Conservation (phyloP, 108 stramenopile genomes). For the Nitzschia palea region DNA sequence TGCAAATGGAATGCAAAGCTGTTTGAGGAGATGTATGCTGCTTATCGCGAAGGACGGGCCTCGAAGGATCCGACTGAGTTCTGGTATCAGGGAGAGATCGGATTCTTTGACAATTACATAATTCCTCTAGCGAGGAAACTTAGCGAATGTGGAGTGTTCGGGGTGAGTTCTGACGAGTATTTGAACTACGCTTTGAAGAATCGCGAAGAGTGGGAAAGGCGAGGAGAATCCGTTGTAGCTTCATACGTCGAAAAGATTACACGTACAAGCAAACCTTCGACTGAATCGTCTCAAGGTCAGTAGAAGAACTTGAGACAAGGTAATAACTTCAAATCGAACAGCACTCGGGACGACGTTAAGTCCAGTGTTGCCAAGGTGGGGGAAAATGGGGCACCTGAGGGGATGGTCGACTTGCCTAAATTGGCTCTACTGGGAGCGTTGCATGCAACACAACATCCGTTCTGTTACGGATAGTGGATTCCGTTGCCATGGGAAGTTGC, state of each 20-base stretch:
- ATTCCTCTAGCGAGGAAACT: conserved; percentile 63
- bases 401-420: too few species aligned
- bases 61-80: conserved; percentile 45
- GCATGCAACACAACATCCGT: too few species aligned
- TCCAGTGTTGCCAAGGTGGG: too few species aligned
- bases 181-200: conserved; percentile 15
- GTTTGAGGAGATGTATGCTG: conserved; percentile 50
- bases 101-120: conserved; percentile 56
- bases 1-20: conserved; percentile 58
- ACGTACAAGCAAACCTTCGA: too few species aligned
- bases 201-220: conserved; percentile 7
- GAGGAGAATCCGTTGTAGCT: conserved; percentile 1
- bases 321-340: too few species aligned
- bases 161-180: conserved; percentile 47
- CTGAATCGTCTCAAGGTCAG: too few species aligned
- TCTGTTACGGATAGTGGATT: too few species aligned
- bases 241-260: not conserved
- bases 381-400: too few species aligned
- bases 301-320: too few species aligned
- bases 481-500: too few species aligned
- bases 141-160: conserved; percentile 53
- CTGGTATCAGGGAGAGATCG: conserved; percentile 65
- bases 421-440: too few species aligned
- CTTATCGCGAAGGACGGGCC: conserved; percentile 36
- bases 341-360: too few species aligned